Evolutionary conservation across 768 basidiomycete species (phyloP), one percentile per base, ranked within the genome.

Genomic region (Hygrocybe coccinea): DNA sequence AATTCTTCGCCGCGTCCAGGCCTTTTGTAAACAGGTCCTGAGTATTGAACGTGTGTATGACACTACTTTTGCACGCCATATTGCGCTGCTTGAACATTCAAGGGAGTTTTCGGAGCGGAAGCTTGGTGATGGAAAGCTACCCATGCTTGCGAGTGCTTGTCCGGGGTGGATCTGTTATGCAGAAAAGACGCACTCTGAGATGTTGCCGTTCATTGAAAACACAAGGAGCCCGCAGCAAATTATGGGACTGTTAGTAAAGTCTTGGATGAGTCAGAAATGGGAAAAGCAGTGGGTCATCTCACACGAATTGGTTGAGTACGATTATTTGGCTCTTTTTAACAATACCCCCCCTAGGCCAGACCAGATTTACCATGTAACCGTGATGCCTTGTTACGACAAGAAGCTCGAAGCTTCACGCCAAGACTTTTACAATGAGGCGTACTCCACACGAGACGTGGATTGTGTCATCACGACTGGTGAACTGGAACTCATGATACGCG

Each of bases 381-480:
- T 97, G 50, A 98, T 98, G 95, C 95, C 97, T 0, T 99, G 97
- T 71, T 98, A 98, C 71, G 97, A 99, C 79, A 98, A 98, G 74
- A 99, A 99, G 67, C 84, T 99, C 14, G 97, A 99, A 71, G 97
- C 97, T 0, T 97, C 95, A 8, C 81, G 97, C 24, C 82, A 85
- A 46, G 95, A 99, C 66, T 99, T 98, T 66, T 92, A 91, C 66
- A 84, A 86, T 58, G 85, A 87, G 7, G 61, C 81, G 1, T 87
- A 91, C 69, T 77, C 86, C 37, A 93, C 92, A 9, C 78, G 95
- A 53, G 95, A 98, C 62, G 91, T 97, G 44, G 97, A 98, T 70
- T 97, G 95, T 67, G 97, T 99, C 22, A 82, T 98, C 59, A 97
- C 97, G 11, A 98, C 97, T 0, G 95, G 93, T 33, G 97, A 98